phyloP scores from a whole-genome alignment of 352 stramenopile species.

The Pythium periplocum region DNA sequence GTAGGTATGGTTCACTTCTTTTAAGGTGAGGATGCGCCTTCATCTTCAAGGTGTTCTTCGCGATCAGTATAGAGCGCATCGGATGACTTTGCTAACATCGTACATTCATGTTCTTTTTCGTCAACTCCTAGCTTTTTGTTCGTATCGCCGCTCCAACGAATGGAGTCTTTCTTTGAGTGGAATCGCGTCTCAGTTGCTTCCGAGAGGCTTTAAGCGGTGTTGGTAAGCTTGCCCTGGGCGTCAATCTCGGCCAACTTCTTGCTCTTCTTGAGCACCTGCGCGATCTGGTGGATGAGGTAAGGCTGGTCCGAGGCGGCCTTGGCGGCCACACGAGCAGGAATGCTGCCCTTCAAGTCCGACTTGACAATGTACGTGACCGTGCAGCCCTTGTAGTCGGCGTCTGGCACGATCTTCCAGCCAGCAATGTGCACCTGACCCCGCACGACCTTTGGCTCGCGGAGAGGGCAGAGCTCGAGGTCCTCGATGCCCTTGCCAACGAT shows the following conservation, averaged over 20 bases:
- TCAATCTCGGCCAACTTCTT: slow-evolving; percentile 31
- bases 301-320: slow-evolving; percentile 62
- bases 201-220: slow-evolving; percentile 4
- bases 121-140: too few species aligned
- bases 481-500: slow-evolving; percentile 57
- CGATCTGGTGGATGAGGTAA: slow-evolving; percentile 51
- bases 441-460: slow-evolving; percentile 67
- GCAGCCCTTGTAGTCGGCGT: slow-evolving; percentile 42
- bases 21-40: too few species aligned
- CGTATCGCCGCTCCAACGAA: too few species aligned
- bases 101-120: too few species aligned
- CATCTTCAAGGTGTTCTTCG: too few species aligned
- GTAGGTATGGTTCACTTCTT: too few species aligned
- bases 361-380: slow-evolving; percentile 67
- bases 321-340: slow-evolving; percentile 49
- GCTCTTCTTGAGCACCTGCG: slow-evolving; percentile 48
- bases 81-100: too few species aligned
- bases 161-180: too few species aligned
- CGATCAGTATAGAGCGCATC: too few species aligned
- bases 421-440: slow-evolving; percentile 58
- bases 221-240: slow-evolving; percentile 18
- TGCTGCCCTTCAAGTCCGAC: slow-evolving; percentile 69
- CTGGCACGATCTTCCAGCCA: slow-evolving; percentile 60
- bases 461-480: slow-evolving; percentile 39
- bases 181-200: neutral